phyloP scores from a whole-genome alignment of 2,329 filamentous ascomycete genomes.

The Exophiala spinifera region DNA sequence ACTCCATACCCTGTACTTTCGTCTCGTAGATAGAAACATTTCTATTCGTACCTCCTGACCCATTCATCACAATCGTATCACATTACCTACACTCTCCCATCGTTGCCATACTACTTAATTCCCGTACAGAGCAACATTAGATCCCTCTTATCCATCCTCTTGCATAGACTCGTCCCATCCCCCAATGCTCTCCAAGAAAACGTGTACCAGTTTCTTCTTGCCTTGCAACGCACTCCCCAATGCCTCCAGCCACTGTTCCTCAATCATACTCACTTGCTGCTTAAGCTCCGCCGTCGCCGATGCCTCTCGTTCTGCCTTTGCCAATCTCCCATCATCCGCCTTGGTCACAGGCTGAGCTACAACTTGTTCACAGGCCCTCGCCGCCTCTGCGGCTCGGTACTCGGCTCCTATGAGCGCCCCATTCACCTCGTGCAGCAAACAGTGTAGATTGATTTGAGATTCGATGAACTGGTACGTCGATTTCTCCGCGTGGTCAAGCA shows the following conservation, averaged over 20 bases:
- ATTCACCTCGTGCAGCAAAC: conserved; percentile 85
- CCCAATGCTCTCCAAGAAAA: conserved; percentile 70
- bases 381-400: conserved; percentile 64
- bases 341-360: conserved; percentile 40
- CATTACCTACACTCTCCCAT: too few species aligned
- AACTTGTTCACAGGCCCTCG: conserved; percentile 49
- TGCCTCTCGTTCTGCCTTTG: conserved; percentile 62
- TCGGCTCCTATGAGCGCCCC: conserved; percentile 70
- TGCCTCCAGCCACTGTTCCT: conserved; percentile 85
- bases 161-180: conserved; percentile 71
- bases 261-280: conserved; percentile 86
- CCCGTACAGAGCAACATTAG: too few species aligned
- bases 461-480: conserved; percentile 97
- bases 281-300: conserved; percentile 81
- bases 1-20: too few species aligned
- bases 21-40: too few species aligned
- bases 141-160: background rate
- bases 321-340: conserved; percentile 33
- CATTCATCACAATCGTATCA: too few species aligned
- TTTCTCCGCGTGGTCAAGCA: conserved; percentile 84
- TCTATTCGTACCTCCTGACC: too few species aligned
- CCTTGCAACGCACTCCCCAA: conserved; percentile 72
- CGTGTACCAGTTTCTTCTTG: conserved; percentile 71
- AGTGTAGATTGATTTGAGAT: conserved; percentile 85
- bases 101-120: background rate